Conservation (phyloP, 768 basidiomycete species). For the Rhizopogon rudus region DNA sequence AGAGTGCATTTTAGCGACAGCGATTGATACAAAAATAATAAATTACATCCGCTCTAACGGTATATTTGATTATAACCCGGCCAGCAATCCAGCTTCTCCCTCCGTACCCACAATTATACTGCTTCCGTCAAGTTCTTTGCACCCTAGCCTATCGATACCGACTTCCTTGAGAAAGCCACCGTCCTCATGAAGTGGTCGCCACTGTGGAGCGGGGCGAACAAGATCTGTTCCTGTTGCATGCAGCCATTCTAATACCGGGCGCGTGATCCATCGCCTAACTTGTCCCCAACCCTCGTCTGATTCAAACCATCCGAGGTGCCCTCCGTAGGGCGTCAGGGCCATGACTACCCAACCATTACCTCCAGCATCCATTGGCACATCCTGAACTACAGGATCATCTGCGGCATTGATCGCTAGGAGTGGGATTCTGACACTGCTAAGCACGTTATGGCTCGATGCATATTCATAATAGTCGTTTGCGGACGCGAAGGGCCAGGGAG, state of each 20-base stretch:
- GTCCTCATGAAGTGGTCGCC: slow-evolving; percentile 36
- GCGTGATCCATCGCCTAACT: slow-evolving; percentile 56
- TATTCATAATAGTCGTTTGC: slow-evolving; percentile 44
- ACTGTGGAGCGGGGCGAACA: slow-evolving; percentile 28
- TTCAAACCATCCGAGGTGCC: slow-evolving; percentile 85
- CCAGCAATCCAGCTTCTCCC: slow-evolving; percentile 50
- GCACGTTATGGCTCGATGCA: slow-evolving; percentile 56
- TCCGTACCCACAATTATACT: slow-evolving; percentile 48
- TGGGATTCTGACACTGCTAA: slow-evolving; percentile 61
- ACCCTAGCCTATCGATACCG: slow-evolving; percentile 52
- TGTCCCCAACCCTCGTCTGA: slow-evolving; percentile 29
- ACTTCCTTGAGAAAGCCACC: slow-evolving; percentile 62
- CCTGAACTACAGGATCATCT: slow-evolving; percentile 72
- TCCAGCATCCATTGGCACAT: slow-evolving; percentile 53
- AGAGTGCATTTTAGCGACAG: slow-evolving; percentile 80
- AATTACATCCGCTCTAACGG: slow-evolving; percentile 9
- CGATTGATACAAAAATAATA: slow-evolving; percentile 43
- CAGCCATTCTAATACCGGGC: slow-evolving; percentile 71
- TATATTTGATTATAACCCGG: slow-evolving; percentile 44
- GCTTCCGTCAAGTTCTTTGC: slow-evolving; percentile 50
- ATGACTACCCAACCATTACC: slow-evolving; percentile 53
- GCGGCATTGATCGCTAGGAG: slow-evolving; percentile 70
- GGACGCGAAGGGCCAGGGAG: slow-evolving; percentile 44
- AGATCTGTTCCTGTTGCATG: slow-evolving; percentile 51
- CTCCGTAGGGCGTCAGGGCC: slow-evolving; percentile 59